Base-by-base conservation (phyloP, 2,329 filamentous ascomycete genomes). In the Trichoderma harzianum region DNA sequence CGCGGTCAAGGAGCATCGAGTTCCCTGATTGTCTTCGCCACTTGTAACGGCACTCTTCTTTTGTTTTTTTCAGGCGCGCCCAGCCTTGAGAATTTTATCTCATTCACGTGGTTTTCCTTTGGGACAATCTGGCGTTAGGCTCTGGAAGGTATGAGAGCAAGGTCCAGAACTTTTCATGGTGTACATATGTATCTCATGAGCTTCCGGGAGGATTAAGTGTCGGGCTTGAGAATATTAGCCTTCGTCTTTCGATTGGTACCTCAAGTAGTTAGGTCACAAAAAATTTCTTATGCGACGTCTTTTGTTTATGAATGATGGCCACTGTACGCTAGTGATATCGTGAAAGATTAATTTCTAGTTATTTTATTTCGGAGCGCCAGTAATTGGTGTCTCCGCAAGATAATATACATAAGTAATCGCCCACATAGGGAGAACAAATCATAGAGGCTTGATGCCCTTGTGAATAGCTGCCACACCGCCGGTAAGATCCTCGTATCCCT, bases 401-500 rank as follows among this genome's bases (percentile, higher is more conserved):
- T 69, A 62, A 16, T 61, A 53, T 69, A 61, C 67, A 62, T 51
- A 16, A n/a, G 7, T 7, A 7, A 6, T 11, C 12, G 28, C 47
- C 10, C 8, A 2, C 24, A 60, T 12, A 10, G 21, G n/a, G 51
- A 57, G 47, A 51, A 12, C 24, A 53, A 53, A 58, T 76, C 73
- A 82, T 63, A 88, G 73, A 7, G 89, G 95, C 86, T 99, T 99
- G 78, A 99, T 92, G 10, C 95, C 96, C 86, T 95, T 97, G 80
- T 99, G 97, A 75, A 99, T 97, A 68, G 95, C 95, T 5, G 96
- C 96, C 79, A 99, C 94, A 0, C 96, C 96, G 57, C 93, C 91
- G 0, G 93, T 98, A 79, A 99, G 81, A 80, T 99, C 91, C 84
- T 98, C 95, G 83, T 93, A 99, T 0, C 93, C 93, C 67, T 89